Conservation (phyloP, 352 stramenopile species). For the Achlya hypogyna region DNA sequence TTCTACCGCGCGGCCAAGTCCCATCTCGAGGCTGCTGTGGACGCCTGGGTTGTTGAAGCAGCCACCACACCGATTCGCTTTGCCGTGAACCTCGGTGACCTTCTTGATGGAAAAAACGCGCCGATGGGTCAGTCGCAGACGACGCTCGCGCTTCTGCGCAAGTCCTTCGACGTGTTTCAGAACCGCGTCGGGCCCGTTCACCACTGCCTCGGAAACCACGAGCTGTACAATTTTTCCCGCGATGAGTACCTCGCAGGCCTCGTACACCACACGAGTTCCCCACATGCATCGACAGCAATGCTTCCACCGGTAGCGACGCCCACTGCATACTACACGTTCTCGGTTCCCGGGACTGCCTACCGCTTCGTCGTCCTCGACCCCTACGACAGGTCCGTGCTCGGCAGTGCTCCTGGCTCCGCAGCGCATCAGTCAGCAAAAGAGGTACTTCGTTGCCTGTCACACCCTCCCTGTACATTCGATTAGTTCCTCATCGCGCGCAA, state of each 20-base stretch:
- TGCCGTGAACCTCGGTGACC: conserved; percentile 68
- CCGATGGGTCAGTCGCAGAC: conserved; percentile 31
- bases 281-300: conserved; percentile 1
- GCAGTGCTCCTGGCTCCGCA: conserved; percentile 33
- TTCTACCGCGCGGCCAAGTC: conserved; percentile 62
- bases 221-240: conserved; percentile 72
- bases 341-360: conserved; percentile 27
- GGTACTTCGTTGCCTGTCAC: not conserved
- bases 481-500: conserved; percentile 38
- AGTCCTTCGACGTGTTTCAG: conserved; percentile 38
- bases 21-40: conserved; percentile 34
- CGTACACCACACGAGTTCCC: conserved; percentile 22
- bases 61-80: conserved; percentile 31
- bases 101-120: conserved; percentile 75
- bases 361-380: conserved; percentile 63
- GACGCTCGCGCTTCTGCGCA: conserved; percentile 35
- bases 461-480: not conserved
- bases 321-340: conserved; percentile 57
- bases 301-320: not conserved
- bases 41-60: conserved; percentile 36
- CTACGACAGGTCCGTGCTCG: conserved; percentile 60
- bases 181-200: conserved; percentile 42
- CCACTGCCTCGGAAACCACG: conserved; percentile 77
- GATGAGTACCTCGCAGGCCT: conserved; percentile 37
- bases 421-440: conserved; percentile 33